Evolutionary conservation across 1,284 basidiomycete genomes (phyloP).

Genomic region (Microbotryum scabiosae): DNA sequence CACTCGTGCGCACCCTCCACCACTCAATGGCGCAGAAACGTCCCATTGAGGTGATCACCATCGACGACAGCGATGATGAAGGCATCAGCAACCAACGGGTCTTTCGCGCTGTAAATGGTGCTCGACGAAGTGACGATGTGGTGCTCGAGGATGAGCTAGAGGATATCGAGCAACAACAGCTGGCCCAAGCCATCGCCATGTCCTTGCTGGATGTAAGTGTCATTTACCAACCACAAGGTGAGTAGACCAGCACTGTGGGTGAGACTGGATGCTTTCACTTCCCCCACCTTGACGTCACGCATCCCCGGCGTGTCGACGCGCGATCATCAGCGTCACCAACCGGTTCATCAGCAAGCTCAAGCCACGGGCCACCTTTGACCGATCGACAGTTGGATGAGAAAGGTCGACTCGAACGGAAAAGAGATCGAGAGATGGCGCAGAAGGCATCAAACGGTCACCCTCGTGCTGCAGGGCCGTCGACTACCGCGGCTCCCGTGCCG

Average conservation of each 20-base stretch:
- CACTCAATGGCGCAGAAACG: too few species aligned
- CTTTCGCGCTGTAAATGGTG: too few species aligned
- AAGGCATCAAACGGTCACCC: background rate
- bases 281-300: background rate
- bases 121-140: too few species aligned
- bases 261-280: background rate
- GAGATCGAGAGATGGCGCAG: background rate
- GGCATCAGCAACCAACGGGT: too few species aligned
- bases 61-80: too few species aligned
- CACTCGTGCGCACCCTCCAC: too few species aligned
- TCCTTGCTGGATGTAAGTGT: too few species aligned
- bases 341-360: background rate
- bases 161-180: too few species aligned
- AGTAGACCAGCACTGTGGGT: background rate
- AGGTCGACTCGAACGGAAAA: constrained; percentile 17
- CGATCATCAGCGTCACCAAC: background rate
- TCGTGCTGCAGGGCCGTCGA: background rate
- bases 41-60: too few species aligned
- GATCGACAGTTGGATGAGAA: constrained; percentile 12
- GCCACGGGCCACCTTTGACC: background rate
- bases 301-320: background rate
- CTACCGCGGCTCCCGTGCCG: background rate
- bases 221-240: too few species aligned
- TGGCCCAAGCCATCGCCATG: too few species aligned
- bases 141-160: too few species aligned